phyloP scores from a whole-genome alignment of 139 green algal species.

The Penium margaritaceum region DNA sequence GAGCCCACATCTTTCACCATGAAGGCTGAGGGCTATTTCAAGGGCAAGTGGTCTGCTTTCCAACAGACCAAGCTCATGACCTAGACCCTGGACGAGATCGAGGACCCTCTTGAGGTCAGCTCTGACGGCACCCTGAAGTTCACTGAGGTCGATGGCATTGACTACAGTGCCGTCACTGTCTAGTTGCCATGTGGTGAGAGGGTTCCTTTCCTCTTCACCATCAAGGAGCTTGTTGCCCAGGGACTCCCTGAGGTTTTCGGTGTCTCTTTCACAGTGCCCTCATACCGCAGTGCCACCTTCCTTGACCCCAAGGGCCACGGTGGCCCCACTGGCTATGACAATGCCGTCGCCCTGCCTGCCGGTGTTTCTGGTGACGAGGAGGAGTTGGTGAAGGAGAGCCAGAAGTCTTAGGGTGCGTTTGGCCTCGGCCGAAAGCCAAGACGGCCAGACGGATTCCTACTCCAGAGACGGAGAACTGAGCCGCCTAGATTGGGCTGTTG shows the following conservation, averaged over 20 bases:
- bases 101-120: slow-evolving; percentile 40
- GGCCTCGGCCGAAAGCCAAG: too few species aligned
- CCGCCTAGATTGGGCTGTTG: too few species aligned
- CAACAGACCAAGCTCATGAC: slow-evolving; percentile 96
- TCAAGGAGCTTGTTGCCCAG: slow-evolving; percentile 91
- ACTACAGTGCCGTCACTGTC: slow-evolving; percentile 92
- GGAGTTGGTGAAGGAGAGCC: slow-evolving; percentile 89
- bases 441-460: too few species aligned
- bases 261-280: slow-evolving; percentile 90
- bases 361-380: slow-evolving; percentile 63
- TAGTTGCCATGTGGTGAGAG: slow-evolving; percentile 95
- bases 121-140: slow-evolving; percentile 77
- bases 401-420: too few species aligned
- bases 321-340: slow-evolving; percentile 91
- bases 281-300: slow-evolving; percentile 95
- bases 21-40: slow-evolving; percentile 48
- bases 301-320: slow-evolving; percentile 98
- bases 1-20: slow-evolving; percentile 81
- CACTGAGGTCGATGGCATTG: slow-evolving; percentile 92
- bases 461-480: too few species aligned
- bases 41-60: slow-evolving; percentile 54
- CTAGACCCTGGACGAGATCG: slow-evolving; percentile 88
- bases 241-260: slow-evolving; percentile 74
- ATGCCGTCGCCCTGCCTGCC: slow-evolving; percentile 84
- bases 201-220: slow-evolving; percentile 97